phyloP scores from a whole-genome alignment of 2,329 filamentous ascomycete genomes.

The Cladophialophora exuberans region DNA sequence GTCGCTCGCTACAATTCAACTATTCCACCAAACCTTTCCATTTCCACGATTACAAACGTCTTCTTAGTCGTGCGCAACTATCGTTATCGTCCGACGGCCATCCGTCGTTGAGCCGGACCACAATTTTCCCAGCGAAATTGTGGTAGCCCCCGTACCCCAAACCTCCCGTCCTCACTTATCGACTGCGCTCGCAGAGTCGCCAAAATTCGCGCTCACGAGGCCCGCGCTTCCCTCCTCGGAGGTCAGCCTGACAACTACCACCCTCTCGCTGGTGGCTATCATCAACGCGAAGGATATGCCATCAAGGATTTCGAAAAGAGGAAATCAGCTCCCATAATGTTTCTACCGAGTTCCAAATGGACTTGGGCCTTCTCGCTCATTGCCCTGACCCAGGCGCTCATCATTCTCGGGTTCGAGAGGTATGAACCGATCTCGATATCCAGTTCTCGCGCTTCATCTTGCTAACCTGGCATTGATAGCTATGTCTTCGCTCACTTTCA shows the following conservation, averaged over 20 bases:
- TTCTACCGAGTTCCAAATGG: conserved; percentile 82
- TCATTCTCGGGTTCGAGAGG: conserved; percentile 85
- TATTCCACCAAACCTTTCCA: not conserved
- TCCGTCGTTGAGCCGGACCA: conserved; percentile 25
- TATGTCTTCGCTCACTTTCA: conserved; percentile 93
- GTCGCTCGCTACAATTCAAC: conserved; percentile 2
- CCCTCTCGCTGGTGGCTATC: conserved; percentile 52
- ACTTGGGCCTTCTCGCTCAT: conserved; percentile 81
- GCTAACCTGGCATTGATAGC: conserved; percentile 48
- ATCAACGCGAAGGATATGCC: conserved; percentile 57
- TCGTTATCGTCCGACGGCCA: conserved; percentile 13
- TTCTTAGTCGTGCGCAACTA: too few relatives aligned
- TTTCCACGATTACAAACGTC: too few relatives aligned
- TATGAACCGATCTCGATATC: conserved; percentile 55
- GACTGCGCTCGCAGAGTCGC: conserved; percentile 23
- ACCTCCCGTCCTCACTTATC: not conserved
- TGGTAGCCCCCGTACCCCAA: conserved; percentile 20
- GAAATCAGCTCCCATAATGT: conserved; percentile 53
- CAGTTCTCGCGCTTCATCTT: not conserved
- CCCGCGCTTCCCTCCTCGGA: conserved; percentile 62
- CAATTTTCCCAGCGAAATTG: conserved; percentile 20
- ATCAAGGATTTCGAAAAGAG: conserved; percentile 32
- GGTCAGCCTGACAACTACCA: conserved; percentile 57
- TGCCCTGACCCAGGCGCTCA: conserved; percentile 73
- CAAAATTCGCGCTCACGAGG: conserved; percentile 62